Percentiles rank a stretch among this genome's conserved stretches.
Evolutionary conservation across 2,329 filamentous ascomycete genomes (phyloP).

Genomic region (Talaromyces islandicus): DNA sequence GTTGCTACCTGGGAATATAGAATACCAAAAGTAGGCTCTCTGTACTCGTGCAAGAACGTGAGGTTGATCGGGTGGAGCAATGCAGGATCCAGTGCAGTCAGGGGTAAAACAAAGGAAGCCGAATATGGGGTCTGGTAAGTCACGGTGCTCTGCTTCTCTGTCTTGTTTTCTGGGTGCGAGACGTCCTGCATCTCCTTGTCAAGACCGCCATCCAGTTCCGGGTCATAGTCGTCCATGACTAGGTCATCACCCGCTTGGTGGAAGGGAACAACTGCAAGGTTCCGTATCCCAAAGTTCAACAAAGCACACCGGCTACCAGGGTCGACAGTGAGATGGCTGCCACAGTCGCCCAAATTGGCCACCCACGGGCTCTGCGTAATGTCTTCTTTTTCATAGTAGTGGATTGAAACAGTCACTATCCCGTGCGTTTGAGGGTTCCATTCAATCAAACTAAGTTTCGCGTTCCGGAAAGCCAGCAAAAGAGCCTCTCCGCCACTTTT

Average conservation of each 20-base stretch:
- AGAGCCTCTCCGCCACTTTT: constrained; percentile 79
- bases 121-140: constrained; percentile 63
- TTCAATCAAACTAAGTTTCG: constrained; percentile 86
- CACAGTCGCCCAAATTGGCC: constrained; percentile 65
- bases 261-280: constrained; percentile 90
- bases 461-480: constrained; percentile 78
- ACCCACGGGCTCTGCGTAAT: constrained; percentile 77
- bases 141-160: constrained; percentile 31
- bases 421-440: constrained; percentile 80
- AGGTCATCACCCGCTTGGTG: constrained; percentile 79
- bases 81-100: constrained; percentile 80
- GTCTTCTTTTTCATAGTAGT: constrained; percentile 97
- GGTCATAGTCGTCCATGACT: constrained; percentile 86
- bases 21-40: constrained; percentile 95
- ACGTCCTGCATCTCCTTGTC: constrained; percentile 19
- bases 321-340: constrained; percentile 80
- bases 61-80: constrained; percentile 86
- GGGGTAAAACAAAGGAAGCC: constrained; percentile 85
- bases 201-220: constrained; percentile 65
- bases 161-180: constrained; percentile 26
- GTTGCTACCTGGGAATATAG: constrained; percentile 70
- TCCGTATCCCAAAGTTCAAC: constrained; percentile 82
- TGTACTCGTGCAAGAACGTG: constrained; percentile 91
- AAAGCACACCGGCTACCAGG: constrained; percentile 89
- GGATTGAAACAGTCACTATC: constrained; percentile 85